These are phyloP conservation scores for Fusarium sp. DNA, from an alignment of 2,329 filamentous ascomycete genomes.

Conservation along the genomic window DNA sequence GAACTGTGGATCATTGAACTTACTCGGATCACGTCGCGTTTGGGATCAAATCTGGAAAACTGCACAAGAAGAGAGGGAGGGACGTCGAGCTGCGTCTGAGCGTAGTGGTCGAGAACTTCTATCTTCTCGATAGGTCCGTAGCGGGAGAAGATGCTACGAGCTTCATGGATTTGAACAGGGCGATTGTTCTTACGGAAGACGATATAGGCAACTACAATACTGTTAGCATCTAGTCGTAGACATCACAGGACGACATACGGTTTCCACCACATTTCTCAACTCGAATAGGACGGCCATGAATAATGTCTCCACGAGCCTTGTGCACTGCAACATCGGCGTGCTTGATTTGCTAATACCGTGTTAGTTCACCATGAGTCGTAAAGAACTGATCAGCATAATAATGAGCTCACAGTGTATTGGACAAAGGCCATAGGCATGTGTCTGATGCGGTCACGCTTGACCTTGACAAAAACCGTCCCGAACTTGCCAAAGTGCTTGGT, in stretches of 20 bases:
- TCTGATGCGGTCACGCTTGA: conserved; percentile 64
- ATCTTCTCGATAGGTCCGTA: conserved; percentile 60
- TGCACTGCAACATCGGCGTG: conserved; percentile 64
- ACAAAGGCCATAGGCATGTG: conserved; percentile 75
- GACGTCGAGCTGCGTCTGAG: conserved; percentile 52
- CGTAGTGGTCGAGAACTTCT: conserved; percentile 51
- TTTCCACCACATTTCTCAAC: conserved; percentile 71
- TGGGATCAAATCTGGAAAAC: conserved; percentile 64
- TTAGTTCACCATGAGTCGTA: conserved; percentile 41
- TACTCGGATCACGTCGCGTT: conserved; percentile 63
- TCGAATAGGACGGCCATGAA: conserved; percentile 69
- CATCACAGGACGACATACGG: conserved; percentile 56
- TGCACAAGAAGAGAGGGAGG: conserved; percentile 60
- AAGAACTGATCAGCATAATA: background rate
- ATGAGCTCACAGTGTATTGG: conserved; percentile 68
- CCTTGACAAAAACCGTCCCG: conserved; percentile 72
- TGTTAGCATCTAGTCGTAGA: conserved; percentile 40
- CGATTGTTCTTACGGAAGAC: conserved; percentile 56
- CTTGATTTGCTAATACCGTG: conserved; percentile 54
- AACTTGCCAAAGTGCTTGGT: conserved; percentile 65
- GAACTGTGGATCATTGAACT: conserved; percentile 37
- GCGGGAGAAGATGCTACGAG: conserved; percentile 54
- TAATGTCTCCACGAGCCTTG: conserved; percentile 60
- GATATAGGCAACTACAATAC: conserved; percentile 60
- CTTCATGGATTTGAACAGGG: conserved; percentile 59